A percentile compares a stretch with the other conserved stretches of the same genome.
These are phyloP conservation scores for Imleria badia DNA, from an alignment of 768 basidiomycete genomes.

Conservation along the genomic window DNA sequence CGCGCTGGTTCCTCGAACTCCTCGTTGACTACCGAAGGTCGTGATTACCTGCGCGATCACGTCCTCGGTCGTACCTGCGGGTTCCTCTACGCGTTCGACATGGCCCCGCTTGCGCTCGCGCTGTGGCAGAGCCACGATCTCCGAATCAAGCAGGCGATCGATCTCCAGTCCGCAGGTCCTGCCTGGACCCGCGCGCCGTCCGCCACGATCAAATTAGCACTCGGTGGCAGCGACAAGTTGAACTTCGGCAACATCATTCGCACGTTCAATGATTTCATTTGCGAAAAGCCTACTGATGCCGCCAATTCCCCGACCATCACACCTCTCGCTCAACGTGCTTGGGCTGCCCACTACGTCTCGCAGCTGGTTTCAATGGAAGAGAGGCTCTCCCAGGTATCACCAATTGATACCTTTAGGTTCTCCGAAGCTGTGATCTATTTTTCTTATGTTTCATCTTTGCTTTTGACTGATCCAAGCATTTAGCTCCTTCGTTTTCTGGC, in stretches of 20 bases:
- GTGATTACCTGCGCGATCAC: conserved; percentile 29
- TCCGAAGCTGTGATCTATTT: conserved; percentile 17
- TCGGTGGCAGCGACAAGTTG: conserved; percentile 10
- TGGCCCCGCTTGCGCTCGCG: conserved; percentile 30
- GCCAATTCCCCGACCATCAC: conserved; percentile 4
- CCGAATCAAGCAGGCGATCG: conserved; percentile 35
- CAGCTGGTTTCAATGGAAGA: conserved; percentile 24
- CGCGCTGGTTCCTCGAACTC: conserved; percentile 26
- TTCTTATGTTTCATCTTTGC: not conserved
- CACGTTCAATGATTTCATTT: conserved; percentile 10
- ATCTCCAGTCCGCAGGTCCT: conserved; percentile 25
- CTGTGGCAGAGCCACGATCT: conserved; percentile 32
- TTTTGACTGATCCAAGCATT: not conserved
- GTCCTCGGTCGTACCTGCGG: conserved; percentile 30
- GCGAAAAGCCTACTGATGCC: not conserved
- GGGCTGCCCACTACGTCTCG: conserved; percentile 32
- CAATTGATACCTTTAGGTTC: conserved; percentile 28
- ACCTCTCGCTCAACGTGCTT: conserved; percentile 30
- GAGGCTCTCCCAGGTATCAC: conserved; percentile 19
- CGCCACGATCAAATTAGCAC: conserved; percentile 19
- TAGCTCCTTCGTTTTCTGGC: conserved; percentile 29
- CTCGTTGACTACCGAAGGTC: conserved; percentile 17
- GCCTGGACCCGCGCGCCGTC: conserved; percentile 16
- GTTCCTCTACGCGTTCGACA: conserved; percentile 31
- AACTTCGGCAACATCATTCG: conserved; percentile 16